Evolutionary conservation across 1,139 yeast genomes (phyloP).

Genomic region (Nakaseomyces nivariensis): DNA sequence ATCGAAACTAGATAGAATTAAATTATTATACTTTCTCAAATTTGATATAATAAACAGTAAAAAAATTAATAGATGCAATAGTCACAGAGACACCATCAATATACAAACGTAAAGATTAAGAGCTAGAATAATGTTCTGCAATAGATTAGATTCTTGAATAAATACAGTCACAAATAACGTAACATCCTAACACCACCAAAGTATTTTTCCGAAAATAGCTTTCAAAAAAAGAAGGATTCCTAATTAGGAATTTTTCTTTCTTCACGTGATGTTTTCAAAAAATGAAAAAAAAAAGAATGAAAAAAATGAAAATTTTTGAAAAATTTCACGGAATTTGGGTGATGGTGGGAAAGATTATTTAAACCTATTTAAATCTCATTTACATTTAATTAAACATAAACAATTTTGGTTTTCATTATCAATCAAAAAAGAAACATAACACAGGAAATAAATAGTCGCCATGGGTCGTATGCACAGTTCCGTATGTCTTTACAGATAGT

Average conservation of each 20-base stretch:
- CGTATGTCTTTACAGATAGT: constrained; percentile 39
- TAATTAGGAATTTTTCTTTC: background rate
- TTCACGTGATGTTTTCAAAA: background rate
- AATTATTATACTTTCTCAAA: too few relatives aligned
- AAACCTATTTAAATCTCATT: background rate
- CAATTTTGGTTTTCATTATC: background rate
- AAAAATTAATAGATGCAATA: too few relatives aligned
- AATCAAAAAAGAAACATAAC: constrained; percentile 5
- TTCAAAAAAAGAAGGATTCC: background rate
- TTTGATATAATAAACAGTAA: too few relatives aligned
- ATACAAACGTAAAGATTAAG: too few relatives aligned
- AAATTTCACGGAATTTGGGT: too few relatives aligned
- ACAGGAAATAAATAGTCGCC: constrained; percentile 34
- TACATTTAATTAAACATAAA: background rate
- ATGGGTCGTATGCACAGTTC: constrained; percentile 79
- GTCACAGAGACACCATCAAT: too few relatives aligned
- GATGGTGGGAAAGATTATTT: too few relatives aligned
- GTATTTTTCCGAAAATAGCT: too few relatives aligned
- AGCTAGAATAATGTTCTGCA: too few relatives aligned
- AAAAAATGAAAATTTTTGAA: background rate
- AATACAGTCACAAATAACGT: background rate
- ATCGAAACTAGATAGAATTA: constrained; percentile 9
- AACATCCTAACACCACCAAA: constrained; percentile 7
- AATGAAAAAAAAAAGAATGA: background rate
- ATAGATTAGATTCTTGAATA: too few relatives aligned